phyloP scores from a whole-genome alignment of 352 stramenopile species.

The Phytophthora europaea region DNA sequence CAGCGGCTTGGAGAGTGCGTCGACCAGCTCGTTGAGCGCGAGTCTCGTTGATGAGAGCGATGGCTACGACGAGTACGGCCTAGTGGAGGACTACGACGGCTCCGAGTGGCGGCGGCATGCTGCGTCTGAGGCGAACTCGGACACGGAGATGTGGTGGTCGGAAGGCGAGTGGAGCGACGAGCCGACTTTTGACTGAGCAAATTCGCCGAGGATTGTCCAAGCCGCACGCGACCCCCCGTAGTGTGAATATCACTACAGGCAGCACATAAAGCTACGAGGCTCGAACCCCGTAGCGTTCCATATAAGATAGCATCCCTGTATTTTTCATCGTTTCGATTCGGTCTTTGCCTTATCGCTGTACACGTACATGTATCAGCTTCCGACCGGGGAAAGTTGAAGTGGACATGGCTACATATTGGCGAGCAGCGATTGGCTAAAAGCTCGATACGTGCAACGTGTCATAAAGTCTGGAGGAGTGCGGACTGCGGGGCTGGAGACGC shows the following conservation, averaged over 20 bases:
- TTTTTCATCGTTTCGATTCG: background rate
- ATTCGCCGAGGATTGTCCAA: background rate
- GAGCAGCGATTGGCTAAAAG: conserved; percentile 17
- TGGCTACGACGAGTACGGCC: conserved; percentile 46
- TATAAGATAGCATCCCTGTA: conserved; percentile 24
- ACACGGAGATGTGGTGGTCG: conserved; percentile 40
- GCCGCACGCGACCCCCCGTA: background rate
- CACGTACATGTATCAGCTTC: no score
- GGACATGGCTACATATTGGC: background rate
- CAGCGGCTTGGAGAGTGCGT: conserved; percentile 18
- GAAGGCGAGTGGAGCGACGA: conserved; percentile 43
- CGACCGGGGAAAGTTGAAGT: no score
- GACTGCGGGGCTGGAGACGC: background rate
- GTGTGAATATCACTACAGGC: background rate
- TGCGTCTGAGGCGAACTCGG: conserved; percentile 33
- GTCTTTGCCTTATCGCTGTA: no score
- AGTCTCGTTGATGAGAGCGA: conserved; percentile 39
- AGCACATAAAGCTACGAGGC: conserved; percentile 15
- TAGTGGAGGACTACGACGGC: conserved; percentile 40
- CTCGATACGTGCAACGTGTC: conserved; percentile 7
- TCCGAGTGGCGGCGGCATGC: conserved; percentile 30
- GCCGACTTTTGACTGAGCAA: conserved; percentile 23
- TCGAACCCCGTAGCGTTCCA: background rate
- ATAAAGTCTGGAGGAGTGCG: background rate
- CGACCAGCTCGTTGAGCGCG: background rate